Base-by-base conservation (phyloP, 208 protist genomes). In the Trypanosoma brucei region DNA sequence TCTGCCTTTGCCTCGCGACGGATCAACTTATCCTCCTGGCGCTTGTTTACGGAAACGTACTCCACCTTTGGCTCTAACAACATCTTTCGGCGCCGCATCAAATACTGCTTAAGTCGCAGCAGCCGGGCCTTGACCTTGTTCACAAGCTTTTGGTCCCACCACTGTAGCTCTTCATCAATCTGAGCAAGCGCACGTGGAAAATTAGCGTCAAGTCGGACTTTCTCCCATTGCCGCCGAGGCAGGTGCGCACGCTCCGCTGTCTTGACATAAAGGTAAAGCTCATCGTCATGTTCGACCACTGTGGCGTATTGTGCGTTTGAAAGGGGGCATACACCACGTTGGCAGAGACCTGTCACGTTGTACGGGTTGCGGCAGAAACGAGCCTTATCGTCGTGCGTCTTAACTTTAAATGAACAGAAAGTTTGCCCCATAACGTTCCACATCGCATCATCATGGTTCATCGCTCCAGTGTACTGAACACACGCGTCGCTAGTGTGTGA, bases 301-400 rank as follows among this genome's bases (percentile, higher is more conserved):
- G 98, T 99, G 48, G 98, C 97, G 75, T 99, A 99, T 67, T 97
- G 95, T 22, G 86, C 94, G 83, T 99, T 99, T 56, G 98, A 97
- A 2, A 99, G 86, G 11, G 98, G 98, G 76, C 98, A 99, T 14
- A 96, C 92, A 50, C 84, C 90, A 31, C 93, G 81, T 65, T 97
- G 94, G 83, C 98, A 99, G 22, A 98, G 75, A 76, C 98, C 98
- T 22, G 96, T 99, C 30, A 99, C 83, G 81, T 99, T 99, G 83
- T 99, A 98, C 59, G 95, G 84, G 78, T 99, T 98, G 39, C 96
- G 87, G 78, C 98, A 99, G 66, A 99, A 99, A 40, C 89, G 98
- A 13, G 97, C 84, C 84, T 92, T 94, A 65, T 96, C 88, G 65
- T 94, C 92, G 64, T 89, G 70, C 6, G 88, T 92, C 59, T 93